Conservation (phyloP, 1,139 yeast genomes). For the Geotrichum histeridarum region DNA sequence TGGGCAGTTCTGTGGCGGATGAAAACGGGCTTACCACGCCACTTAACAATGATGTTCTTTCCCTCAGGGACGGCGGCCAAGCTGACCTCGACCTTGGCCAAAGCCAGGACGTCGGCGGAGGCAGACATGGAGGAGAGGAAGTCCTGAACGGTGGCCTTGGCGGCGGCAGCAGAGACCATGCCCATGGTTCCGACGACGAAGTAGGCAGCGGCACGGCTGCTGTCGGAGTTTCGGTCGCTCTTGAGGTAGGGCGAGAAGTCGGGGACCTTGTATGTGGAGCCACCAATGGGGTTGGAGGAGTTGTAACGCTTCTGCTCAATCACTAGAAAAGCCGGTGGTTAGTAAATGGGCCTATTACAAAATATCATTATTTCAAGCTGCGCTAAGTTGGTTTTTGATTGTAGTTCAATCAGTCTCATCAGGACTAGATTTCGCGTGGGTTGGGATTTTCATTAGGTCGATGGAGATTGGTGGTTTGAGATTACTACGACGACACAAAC, state of each 20-base stretch:
- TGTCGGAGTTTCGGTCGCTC: conserved; percentile 60
- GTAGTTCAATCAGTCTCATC: conserved; percentile 9
- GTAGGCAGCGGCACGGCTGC: conserved; percentile 84
- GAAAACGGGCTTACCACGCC: conserved; percentile 99
- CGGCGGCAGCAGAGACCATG: conserved; percentile 89
- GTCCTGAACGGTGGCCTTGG: conserved; percentile 95
- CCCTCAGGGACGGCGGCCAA: conserved; percentile 94
- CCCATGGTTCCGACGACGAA: conserved; percentile 98
- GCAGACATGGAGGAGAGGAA: conserved; percentile 94
- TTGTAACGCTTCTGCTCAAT: conserved; percentile 24
- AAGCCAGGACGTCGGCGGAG: conserved; percentile 96
- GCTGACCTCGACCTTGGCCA: conserved; percentile 99
- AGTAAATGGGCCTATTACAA: conserved; percentile 11
- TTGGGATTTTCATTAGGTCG: conserved; percentile 1
- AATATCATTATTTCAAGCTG: neutral
- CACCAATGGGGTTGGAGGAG: conserved; percentile 38
- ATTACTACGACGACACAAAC: neutral
- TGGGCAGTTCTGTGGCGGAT: conserved; percentile 95
- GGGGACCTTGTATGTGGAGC: conserved; percentile 84
- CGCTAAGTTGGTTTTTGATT: neutral
- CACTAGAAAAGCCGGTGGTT: conserved; percentile 6
- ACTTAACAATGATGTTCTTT: conserved; percentile 94
- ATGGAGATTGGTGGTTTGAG: conserved; percentile 8
- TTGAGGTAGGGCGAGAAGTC: conserved; percentile 80
- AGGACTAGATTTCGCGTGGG: conserved; percentile 2